Evolutionary conservation across 257 asterid species (phyloP), one percentile per base, ranked within the genome.

Genomic region (Sherardia arvensis): DNA sequence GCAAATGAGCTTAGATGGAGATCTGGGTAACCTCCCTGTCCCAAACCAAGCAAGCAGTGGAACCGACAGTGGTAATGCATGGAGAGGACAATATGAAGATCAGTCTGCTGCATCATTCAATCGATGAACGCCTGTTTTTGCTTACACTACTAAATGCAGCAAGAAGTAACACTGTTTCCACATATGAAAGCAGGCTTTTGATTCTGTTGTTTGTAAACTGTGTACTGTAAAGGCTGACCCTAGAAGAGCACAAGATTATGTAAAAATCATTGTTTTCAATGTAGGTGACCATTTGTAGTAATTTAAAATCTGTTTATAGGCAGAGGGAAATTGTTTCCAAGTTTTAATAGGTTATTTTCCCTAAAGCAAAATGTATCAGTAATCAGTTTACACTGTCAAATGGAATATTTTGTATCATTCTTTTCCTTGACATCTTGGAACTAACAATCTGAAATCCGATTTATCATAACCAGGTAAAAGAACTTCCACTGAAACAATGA

Each of bases 1-100:
- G 45, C 95, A 87, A 67, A 86, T 92, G 98, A 89, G 98, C 61
- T 81, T 92, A 77, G 96, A 89, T 15, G 98, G 96, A 60, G 95
- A 88, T 79, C 78, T 92, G 1, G 90, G 85, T 66, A 84, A 70
- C 73, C 69, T 80, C 43, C 87, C 95, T 2, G 76, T 78, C 7
- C 69, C 85, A 10, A 88, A 82, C 75, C 97, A 92, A 82, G 95
- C 97, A 33, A 80, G 91, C 76, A 87, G 98, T 47, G 95, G 91
- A 25, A 82, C 96, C 0, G 91, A 89, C 40, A 88, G 95, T 64
- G 98, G 97, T 33, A 87, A 85, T 54, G 89, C 91, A 1, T 92
- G 97, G 98, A 82, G 81, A 75, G 85, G 78, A 43, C 89, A 87
- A 28, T 80, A 70, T 5, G 94, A 85, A 21, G 84, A 86, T 67